Evolutionary conservation across 352 stramenopile species (phyloP), one percentile per base, ranked within the genome.

Genomic region (Globisporangium nunn): DNA sequence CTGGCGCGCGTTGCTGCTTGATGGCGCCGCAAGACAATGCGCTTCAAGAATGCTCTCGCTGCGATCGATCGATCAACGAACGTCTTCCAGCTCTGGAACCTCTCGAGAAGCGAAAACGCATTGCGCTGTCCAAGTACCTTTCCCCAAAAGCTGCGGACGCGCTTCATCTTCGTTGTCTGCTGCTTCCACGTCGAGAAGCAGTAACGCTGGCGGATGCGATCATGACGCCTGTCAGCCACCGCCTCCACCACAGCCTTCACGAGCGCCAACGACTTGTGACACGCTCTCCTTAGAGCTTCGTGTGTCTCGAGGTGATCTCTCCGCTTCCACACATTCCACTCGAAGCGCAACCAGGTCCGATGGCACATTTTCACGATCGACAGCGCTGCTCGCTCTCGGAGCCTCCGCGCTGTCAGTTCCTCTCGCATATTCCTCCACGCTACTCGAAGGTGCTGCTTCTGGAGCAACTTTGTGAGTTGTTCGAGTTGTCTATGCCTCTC

Each of bases 241-340:
- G 28, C 6, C 11, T 39, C 15, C 51, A 64, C 41, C 35, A 44
- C 28, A 4, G 35, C 3, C 5, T 41, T 39, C 17, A 49, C 49
- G 4, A 62, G 57, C 28, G 53, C 18, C n/a, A 53, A 17, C 6
- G 57, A 62, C n/a, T 18, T 29, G 12, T 37, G 51, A 14, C 51
- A 37, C 29, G 29, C 35, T n/a, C 11, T 43, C 37, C 12, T 14
- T 5, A 49, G 15, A 17, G n/a, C 37, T 0, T 31, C 28, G 18
- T 39, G 30, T 0, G 18, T 17, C 30, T 15, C n/a, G 2, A 52
- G 14, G 0, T 28, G 47, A 12, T 62, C 48, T 17, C 43, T 30
- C 11, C 54, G 59, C 29, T 62, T 61, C 59, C 54, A 66, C 18
- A 35, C 4, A 15, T 44, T 31, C 59, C 59, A 66, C 43, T 52